These are phyloP conservation scores for Alternaria sp. DNA, from an alignment of 2,329 filamentous ascomycete species.

Conservation along the genomic window DNA sequence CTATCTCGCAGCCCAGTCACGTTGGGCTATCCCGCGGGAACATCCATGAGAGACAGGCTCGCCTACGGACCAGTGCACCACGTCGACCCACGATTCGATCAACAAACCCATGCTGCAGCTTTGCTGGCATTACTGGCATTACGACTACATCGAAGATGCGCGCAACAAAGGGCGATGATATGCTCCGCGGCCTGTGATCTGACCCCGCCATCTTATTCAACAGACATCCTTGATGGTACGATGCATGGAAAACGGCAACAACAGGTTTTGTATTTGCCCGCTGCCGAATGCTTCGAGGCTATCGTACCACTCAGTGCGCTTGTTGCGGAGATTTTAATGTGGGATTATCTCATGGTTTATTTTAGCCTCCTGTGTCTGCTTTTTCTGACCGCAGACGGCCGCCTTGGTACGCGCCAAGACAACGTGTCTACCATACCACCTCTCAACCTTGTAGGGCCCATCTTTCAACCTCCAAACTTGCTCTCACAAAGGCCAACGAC, in stretches of 20 bases:
- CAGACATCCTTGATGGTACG: neutral
- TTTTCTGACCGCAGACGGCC: neutral
- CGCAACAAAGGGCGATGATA: neutral
- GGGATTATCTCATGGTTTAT: neutral
- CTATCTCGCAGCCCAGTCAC: conserved; percentile 6
- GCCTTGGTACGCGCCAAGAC: neutral
- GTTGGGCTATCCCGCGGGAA: neutral
- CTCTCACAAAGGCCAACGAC: conserved; percentile 32
- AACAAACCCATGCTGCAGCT: neutral
- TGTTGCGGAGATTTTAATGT: neutral
- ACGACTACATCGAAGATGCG: conserved; percentile 1
- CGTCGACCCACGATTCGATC: conserved; percentile 1
- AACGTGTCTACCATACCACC: neutral
- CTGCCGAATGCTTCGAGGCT: neutral
- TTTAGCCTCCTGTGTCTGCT: neutral
- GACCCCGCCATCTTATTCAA: neutral
- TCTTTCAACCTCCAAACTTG: conserved; percentile 30
- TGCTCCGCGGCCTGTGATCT: neutral
- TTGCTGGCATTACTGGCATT: neutral
- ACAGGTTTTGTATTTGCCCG: neutral
- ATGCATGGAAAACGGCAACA: neutral
- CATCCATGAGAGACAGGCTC: conserved; percentile 9
- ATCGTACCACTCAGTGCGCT: neutral
- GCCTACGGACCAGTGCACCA: neutral
- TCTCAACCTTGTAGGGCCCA: neutral